Evolutionary conservation across 345 rosid genomes (phyloP), one percentile per base, ranked within the genome.

Genomic region (Syzygium grande): DNA sequence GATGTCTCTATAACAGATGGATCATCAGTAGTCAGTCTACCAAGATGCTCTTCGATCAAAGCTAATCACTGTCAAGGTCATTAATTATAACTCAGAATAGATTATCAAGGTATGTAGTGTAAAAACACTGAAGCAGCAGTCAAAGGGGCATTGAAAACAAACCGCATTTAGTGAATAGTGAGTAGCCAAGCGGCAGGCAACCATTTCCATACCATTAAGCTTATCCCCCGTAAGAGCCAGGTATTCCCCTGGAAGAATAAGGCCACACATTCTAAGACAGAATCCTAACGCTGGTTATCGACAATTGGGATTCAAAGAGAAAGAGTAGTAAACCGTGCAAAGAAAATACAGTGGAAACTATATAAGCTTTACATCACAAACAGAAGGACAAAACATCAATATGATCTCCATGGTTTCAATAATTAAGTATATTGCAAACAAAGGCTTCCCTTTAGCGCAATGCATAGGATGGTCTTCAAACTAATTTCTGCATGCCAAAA

Each of bases 171-270:
- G 91, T 84, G 94, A 89, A 88, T 90, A 98, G 90, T 96, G 99
- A 51, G 99, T 95, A 58, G 99, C 99, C 91, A 96, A 97, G 92
- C 94, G 94, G 91, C 94, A 94, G 5, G 98, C 98, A 89, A 98
- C 93, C 99, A 98, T 98, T 89, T 98, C 98, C 4, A 90, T 94
- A 88, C 97, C 99, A 91, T 93, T 90, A 56, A 96, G 98, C 88
- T 95, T 94, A 90, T 95, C 95, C 90, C 58, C 99, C 3, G 98
- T 96, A 84, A 98, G 93, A 87, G 99, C 97, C 85, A 96, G 90
- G 92, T 94, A 98, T 90, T 98, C 98, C 90, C 97, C 99, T 97
- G 91, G 59, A 89, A 87, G 80, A 88, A 87, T 63, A 49, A 86
- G 54, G 34, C 51, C 12, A 34, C 80, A 4, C 12, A 86, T 53